phyloP scores from a whole-genome alignment of 768 basidiomycete genomes.

The Mycena epipterygia region DNA sequence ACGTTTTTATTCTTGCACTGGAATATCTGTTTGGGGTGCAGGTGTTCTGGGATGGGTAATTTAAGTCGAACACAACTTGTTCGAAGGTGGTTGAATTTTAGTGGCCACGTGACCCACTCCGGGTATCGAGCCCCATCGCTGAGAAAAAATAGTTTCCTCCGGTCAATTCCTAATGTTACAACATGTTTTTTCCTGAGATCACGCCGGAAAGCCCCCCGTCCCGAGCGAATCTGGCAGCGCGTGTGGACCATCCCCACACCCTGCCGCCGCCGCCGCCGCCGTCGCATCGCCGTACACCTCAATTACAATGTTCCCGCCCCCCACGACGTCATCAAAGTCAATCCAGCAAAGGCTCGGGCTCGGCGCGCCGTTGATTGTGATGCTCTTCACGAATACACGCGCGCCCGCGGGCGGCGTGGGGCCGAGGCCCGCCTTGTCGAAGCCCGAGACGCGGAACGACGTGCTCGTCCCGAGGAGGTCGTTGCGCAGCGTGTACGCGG shows the following conservation, averaged over 20 bases:
- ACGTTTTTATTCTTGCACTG: no score
- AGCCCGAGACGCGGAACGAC: conserved; percentile 55
- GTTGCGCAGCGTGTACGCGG: conserved; percentile 58
- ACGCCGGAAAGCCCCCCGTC: conserved; percentile 52
- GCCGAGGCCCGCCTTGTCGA: conserved; percentile 53
- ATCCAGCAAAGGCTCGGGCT: conserved; percentile 59
- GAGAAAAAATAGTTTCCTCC: no score
- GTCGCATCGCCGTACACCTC: conserved; percentile 57
- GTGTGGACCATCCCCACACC: conserved; percentile 52
- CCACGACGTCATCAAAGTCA: conserved; percentile 57
- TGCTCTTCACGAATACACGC: conserved; percentile 57
- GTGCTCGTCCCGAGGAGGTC: conserved; percentile 54
- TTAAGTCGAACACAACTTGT: no score
- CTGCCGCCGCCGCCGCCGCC: conserved; percentile 48
- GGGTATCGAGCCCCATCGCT: no score
- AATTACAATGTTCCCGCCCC: conserved; percentile 60
- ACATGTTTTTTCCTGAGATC: not conserved
- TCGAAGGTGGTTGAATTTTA: no score
- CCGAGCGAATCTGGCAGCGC: conserved; percentile 57
- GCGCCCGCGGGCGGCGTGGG: conserved; percentile 56
- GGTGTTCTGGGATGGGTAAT: no score
- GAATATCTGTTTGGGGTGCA: no score
- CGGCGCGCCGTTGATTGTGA: conserved; percentile 56
- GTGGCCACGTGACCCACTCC: no score
- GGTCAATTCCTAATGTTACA: not conserved